Evolutionary conservation across 2,329 filamentous ascomycete genomes (phyloP), one percentile per base, ranked within the genome.

Genomic region (Elsinoe ampelina): DNA sequence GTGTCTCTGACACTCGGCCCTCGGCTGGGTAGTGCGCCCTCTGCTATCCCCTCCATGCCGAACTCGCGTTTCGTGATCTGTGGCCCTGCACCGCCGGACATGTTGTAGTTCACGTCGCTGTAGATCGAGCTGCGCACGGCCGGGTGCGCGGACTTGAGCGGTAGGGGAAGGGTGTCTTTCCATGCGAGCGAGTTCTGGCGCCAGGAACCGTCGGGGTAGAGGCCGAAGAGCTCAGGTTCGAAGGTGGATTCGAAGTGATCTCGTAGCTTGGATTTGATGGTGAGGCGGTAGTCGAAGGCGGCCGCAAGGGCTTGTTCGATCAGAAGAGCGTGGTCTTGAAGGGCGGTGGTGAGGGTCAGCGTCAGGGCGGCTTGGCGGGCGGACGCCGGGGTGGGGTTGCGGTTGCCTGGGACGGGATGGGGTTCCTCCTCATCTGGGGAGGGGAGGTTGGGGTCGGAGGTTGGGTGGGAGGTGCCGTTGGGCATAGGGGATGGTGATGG

Each of bases 301-400:
- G 77, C 3, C 77, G 77, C 61, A 6, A 97, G 72, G 64, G 89
- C 92, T 61, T 89, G 84, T 73, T 92, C 90, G 64, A 97, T 83
- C 70, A 89, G 85, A 59, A 95, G 80, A 2, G 89, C 89, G 70
- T 97, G 91, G 65, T 97, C 93, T 41, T 95, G 80, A 30, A 97
- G 78, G 0, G 89, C 87, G 68, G 91, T 87, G 66, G 86, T 86
- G 62, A 97, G 83, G 1, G 90, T 88, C 6, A 52, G 48, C 50
- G 81, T 88, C 62, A 95, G 85, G 64, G 90, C 22, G 10, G 54
- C 41, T n/a, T 78, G 1, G 75, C 74, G 61, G n/a, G 48, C 48
- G 26, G 17, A 17, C 19, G 26, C 36, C 8, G 47, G 50, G 34
- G 26, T 52, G 20, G 22, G 45, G 17, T 52, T 39, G 34, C 32